Evolutionary conservation across 352 stramenopile genomes (phyloP).

Genomic region (Phytophthora foliorum): DNA sequence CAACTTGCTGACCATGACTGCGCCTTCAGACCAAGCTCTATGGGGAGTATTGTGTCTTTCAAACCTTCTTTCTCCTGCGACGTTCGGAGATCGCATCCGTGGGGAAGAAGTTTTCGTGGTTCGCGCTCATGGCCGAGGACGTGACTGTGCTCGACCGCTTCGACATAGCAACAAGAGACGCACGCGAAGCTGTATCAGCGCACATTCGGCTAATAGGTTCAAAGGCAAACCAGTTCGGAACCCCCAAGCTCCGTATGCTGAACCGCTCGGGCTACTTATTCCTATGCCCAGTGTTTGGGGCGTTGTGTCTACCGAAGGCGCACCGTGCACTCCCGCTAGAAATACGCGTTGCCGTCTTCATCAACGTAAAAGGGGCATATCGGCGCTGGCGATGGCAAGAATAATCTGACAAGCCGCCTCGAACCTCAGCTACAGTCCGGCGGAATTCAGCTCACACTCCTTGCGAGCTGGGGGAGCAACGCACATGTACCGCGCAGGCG

Average conservation of each 20-base stretch:
- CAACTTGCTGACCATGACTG: too few relatives aligned
- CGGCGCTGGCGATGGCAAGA: background rate
- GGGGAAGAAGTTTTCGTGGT: conserved; percentile 1
- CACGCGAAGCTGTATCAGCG: background rate
- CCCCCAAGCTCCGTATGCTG: conserved; percentile 4
- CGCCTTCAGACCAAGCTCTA: too few relatives aligned
- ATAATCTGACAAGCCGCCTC: background rate
- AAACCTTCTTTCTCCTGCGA: too few relatives aligned
- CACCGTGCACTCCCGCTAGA: background rate
- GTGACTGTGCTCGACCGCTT: too few relatives aligned
- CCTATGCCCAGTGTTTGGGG: conserved; percentile 11
- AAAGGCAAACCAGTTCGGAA: conserved; percentile 12
- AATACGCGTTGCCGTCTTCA: conserved; percentile 6
- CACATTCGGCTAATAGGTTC: conserved; percentile 8
- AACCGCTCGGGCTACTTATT: conserved; percentile 5
- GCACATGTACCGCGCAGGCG: conserved; percentile 10
- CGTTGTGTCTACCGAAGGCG: background rate
- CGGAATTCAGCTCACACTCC: background rate
- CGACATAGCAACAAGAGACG: too few relatives aligned
- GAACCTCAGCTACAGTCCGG: background rate
- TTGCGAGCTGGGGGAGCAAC: background rate
- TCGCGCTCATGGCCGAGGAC: too few relatives aligned
- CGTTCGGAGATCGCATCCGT: conserved; percentile 12
- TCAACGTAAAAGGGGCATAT: background rate
- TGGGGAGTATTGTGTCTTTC: background rate